Evolutionary conservation across 495 filamentous ascomycete genomes (phyloP).

Genomic region (Penicillium diatomitis): DNA sequence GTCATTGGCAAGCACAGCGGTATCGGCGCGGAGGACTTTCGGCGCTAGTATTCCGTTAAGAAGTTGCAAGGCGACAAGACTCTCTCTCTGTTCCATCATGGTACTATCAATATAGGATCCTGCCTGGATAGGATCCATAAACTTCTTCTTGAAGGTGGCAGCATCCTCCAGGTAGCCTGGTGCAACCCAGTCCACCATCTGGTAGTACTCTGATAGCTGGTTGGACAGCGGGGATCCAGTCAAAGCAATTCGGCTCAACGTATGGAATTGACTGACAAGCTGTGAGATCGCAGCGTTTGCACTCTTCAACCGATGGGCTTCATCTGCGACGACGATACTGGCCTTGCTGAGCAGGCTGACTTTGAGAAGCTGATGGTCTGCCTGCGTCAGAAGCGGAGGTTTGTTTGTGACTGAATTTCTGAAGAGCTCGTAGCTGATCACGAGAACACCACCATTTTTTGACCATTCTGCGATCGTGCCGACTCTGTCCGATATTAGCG

Average conservation of each 20-base stretch:
- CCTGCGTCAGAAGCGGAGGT: slow-evolving; percentile 17
- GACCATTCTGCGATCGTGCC: slow-evolving; percentile 49
- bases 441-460: slow-evolving; percentile 56
- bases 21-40: slow-evolving; percentile 70
- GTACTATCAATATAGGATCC: slow-evolving; percentile 61
- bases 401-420: slow-evolving; percentile 35
- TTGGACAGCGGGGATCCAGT: slow-evolving; percentile 85
- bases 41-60: slow-evolving; percentile 64
- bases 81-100: slow-evolving; percentile 39
- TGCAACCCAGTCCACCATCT: slow-evolving; percentile 83
- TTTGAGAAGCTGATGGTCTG: slow-evolving; percentile 28
- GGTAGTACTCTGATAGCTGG: slow-evolving; percentile 70
- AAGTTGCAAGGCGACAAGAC: slow-evolving; percentile 57
- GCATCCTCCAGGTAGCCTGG: slow-evolving; percentile 63
- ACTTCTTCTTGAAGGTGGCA: slow-evolving; percentile 57
- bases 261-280: slow-evolving; percentile 47
- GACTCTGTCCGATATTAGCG: slow-evolving; percentile 24
- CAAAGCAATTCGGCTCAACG: slow-evolving; percentile 69
- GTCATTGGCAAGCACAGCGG: slow-evolving; percentile 51
- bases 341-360: slow-evolving; percentile 48
- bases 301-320: slow-evolving; percentile 78
- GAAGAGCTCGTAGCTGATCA: slow-evolving; percentile 68
- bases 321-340: slow-evolving; percentile 76
- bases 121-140: slow-evolving; percentile 59
- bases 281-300: slow-evolving; percentile 37